Evolutionary conservation across 257 asterid genomes (phyloP), one percentile per base, ranked within the genome.

Genomic region (Buddleja alternifolia): DNA sequence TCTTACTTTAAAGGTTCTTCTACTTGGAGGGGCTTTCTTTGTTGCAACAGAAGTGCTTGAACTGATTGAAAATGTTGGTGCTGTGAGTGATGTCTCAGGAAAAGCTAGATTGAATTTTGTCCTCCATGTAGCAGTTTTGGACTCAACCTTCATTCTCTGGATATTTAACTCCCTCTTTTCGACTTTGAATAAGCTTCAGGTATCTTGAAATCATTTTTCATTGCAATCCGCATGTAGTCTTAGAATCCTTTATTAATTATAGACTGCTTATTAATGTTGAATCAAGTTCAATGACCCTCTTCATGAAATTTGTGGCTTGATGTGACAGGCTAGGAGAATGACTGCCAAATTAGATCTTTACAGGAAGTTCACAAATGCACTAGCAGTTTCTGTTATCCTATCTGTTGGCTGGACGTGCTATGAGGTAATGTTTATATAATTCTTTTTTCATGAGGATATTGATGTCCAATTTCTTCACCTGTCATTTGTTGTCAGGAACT

Each of bases 341-440:
- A 57, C 78, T 61, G 88, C 89, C 53, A 88, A 88, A 67, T 78
- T 88, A 56, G 93, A 88, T 67, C 66, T 88, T 29, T 88, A 88
- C 76, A 78, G 93, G 56, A 88, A 84, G 81, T 88, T 88, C 77
- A 86, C 96, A 41, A 88, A 86, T 81, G 93, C 90, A 37, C 72
- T 86, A 73, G 91, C 78, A 20, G 81, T 86, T 51, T 80, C 96
- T 16, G 89, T 86, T 73, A 67, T 88, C 24, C 81, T 86, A 10
- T 86, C 93, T 36, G 89, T 86, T 74, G 95, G 90, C 54, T 88
- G 95, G 95, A 88, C 76, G 19, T 85, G 90, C 74, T 85, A 88
- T 16, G 95, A 86, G 95, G 95, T 86, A 80, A 67, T 45, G 32
- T 58, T 61, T 2, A 5, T 56, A 25, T 29, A 29, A 5, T 1